phyloP scores from a whole-genome alignment of 2,329 filamentous ascomycete species.

The Scopulariopsis brevicaulis region DNA sequence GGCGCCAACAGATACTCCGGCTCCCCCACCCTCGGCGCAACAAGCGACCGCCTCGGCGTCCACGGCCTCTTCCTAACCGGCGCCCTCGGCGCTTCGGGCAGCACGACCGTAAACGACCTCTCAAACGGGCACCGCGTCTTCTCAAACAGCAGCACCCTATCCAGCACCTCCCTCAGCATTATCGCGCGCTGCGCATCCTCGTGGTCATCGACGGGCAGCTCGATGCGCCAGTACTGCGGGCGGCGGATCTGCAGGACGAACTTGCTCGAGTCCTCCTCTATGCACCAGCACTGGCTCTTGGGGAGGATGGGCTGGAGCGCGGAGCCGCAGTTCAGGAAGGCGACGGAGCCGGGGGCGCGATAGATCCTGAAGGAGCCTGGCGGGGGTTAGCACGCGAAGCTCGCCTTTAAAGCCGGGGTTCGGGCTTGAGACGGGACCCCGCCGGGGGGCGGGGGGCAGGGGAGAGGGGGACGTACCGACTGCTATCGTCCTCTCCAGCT shows the following conservation, averaged over 20 bases:
- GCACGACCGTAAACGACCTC: constrained; percentile 60
- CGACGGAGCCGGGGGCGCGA: constrained; percentile 72
- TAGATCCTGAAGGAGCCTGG: constrained; percentile 71
- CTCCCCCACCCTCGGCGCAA: neutral
- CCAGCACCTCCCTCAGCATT: constrained; percentile 58
- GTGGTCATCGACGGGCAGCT: constrained; percentile 54
- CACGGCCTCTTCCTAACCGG: constrained; percentile 59
- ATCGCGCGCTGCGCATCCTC: constrained; percentile 42
- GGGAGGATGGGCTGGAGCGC: constrained; percentile 79
- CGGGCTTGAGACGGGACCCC: neutral
- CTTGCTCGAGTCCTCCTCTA: constrained; percentile 67
- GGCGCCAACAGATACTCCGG: neutral
- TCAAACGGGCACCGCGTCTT: constrained; percentile 80
- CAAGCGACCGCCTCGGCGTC: constrained; percentile 13
- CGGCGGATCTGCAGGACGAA: constrained; percentile 81
- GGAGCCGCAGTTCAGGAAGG: constrained; percentile 76
- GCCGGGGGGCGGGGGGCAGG: neutral
- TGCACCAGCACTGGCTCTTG: constrained; percentile 88
- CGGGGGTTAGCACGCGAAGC: neutral
- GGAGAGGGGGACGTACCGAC: constrained; percentile 40
- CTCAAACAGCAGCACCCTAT: constrained; percentile 71
- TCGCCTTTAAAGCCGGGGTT: constrained; percentile 3
- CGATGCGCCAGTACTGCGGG: constrained; percentile 83
- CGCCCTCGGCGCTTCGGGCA: constrained; percentile 57
- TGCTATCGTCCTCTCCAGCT: constrained; percentile 72